These are phyloP conservation scores for Aspergillus transmontanensis DNA, from an alignment of 2,329 filamentous ascomycete genomes.

Conservation along the genomic window DNA sequence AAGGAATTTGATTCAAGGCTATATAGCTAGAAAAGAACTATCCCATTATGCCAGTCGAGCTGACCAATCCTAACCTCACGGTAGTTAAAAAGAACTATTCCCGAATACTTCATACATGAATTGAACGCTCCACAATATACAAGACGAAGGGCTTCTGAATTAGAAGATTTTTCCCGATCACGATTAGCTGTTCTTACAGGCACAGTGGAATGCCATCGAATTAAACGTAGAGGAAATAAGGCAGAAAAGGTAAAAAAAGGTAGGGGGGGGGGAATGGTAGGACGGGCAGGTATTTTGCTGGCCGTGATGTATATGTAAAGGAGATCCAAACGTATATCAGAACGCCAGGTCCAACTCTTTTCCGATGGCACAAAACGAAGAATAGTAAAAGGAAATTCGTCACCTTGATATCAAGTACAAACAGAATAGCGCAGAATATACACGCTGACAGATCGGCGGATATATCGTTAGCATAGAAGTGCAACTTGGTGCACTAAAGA, in stretches of 20 bases:
- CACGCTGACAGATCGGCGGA: slow-evolving; percentile 13
- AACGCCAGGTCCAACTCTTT: slow-evolving; percentile 19
- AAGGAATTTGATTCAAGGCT: not conserved
- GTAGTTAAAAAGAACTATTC: slow-evolving; percentile 17
- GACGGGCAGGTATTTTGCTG: slow-evolving; percentile 5
- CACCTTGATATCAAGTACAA: slow-evolving; percentile 21
- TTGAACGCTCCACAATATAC: slow-evolving; percentile 20
- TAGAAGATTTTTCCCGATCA: not conserved
- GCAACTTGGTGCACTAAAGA: not conserved
- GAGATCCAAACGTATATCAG: slow-evolving; percentile 16
- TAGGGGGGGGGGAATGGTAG: not conserved
- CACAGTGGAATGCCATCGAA: not conserved
- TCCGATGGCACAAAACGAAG: slow-evolving; percentile 1
- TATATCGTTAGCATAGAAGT: slow-evolving; percentile 5
- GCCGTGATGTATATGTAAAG: slow-evolving; percentile 12
- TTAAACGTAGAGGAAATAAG: not conserved
- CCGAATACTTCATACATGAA: slow-evolving; percentile 21
- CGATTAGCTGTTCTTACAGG: slow-evolving; percentile 1
- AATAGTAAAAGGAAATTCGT: slow-evolving; percentile 23
- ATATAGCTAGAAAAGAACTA: not conserved
- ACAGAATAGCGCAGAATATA: not conserved
- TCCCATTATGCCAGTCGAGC: not conserved
- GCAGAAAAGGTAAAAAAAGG: slow-evolving; percentile 1
- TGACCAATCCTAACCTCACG: not conserved
- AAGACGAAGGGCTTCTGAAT: slow-evolving; percentile 7